Conservation (phyloP, 352 stramenopile species). For the Pythium phragmiticola region DNA sequence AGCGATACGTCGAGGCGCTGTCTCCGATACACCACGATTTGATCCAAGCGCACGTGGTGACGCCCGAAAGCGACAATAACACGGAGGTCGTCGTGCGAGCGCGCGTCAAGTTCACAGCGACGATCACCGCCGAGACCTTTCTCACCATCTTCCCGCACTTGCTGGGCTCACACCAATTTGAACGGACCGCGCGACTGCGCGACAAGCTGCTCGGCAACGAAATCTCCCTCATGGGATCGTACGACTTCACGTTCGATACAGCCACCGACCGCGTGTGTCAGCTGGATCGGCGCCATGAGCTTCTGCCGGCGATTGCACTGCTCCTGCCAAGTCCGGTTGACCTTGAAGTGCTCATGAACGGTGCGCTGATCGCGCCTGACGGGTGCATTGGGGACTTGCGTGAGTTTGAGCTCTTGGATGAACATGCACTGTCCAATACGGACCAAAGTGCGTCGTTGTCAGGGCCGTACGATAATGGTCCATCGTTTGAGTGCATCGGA, state of each 20-base stretch:
- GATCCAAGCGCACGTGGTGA: not conserved
- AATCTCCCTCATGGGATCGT: conserved; percentile 13
- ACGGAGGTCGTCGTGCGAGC: conserved; percentile 6
- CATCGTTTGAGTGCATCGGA: not conserved
- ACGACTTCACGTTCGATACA: conserved; percentile 21
- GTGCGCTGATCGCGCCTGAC: conserved; percentile 18
- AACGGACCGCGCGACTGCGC: not conserved
- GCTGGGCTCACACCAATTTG: not conserved
- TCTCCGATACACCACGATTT: conserved; percentile 1
- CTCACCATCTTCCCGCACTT: conserved; percentile 15
- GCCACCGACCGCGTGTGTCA: conserved; percentile 13
- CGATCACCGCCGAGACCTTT: conserved; percentile 12
- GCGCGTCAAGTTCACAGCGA: conserved; percentile 2
- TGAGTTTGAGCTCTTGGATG: conserved; percentile 1
- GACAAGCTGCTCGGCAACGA: conserved; percentile 9
- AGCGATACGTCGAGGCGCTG: conserved; percentile 7
- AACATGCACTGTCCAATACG: not conserved
- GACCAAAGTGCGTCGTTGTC: not conserved
- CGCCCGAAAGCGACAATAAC: not conserved
- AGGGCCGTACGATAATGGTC: not conserved
- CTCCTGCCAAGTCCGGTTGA: conserved; percentile 9
- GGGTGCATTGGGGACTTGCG: conserved; percentile 20
- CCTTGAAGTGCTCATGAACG: conserved; percentile 13
- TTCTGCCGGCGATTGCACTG: conserved; percentile 13
- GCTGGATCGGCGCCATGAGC: conserved; percentile 19